Evolutionary conservation across 208 protist genomes (phyloP), one percentile per base, ranked within the genome.

Genomic region (Wallacemonas collosoma): DNA sequence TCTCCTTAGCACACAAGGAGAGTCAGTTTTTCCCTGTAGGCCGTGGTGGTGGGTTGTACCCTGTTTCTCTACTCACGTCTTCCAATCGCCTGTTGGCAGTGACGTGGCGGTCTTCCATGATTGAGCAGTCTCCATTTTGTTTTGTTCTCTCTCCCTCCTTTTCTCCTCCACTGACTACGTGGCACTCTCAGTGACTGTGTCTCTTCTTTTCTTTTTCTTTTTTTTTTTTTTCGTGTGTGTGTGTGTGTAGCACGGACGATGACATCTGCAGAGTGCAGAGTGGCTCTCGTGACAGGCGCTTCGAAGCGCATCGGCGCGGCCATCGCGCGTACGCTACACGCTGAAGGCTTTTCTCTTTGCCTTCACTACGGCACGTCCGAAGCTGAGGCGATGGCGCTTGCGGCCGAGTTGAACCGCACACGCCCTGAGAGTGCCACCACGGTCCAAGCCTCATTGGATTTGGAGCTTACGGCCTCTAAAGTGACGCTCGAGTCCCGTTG

Each of bases 251-350:
- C 26, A 12, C 44, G 11, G 11, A 66, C 11, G 41, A 65, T 65
- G 60, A 14, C 60, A 12, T n/a, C 35, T 57, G 8, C 57, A 63
- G 53, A 71, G 54, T 54, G 74, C 56, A 36, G 51, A 5, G 89
- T 86, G 26, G 86, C 85, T 9, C 67, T 95, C 9, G 63, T 95
- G 12, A 95, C 90, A 2, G 90, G 87, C 26, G 77, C 73, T 4
- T 73, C 82, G 11, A 80, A 78, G 41, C 87, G 90, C 15, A 80
- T 95, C 50, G 90, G 90, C 15, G 62, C 70, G 0, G 74, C 67
- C 12, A 91, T 95, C 35, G 85, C 71, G 5, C 56, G 72, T 36
- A 48, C 53, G 8, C 71, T 93, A 6, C 87, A 93, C 70, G 40
- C 44, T 1, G 74, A 88, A 14, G 86, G 87, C 44, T 91, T 82